These are phyloP conservation scores for Xylaria sp. DNA, from an alignment of 2,329 filamentous ascomycete species.

Conservation along the genomic window DNA sequence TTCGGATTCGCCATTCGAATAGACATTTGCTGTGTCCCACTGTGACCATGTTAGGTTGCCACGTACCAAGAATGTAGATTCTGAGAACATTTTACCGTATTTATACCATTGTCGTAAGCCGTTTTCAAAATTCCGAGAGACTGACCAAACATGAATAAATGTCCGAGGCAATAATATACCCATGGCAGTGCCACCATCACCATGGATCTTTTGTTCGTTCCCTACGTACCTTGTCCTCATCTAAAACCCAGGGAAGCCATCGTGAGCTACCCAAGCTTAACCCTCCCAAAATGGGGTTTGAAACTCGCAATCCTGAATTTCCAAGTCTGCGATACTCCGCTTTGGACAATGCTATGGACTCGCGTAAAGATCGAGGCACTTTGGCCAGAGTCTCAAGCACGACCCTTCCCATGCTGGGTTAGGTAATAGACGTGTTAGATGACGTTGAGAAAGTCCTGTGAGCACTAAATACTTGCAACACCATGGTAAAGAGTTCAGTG, in stretches of 20 bases:
- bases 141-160: constrained; percentile 7
- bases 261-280: constrained; percentile 21
- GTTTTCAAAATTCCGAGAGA: constrained; percentile 33
- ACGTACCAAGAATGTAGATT: neutral
- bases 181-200: too few relatives aligned
- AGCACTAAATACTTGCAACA: neutral
- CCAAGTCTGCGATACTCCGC: constrained; percentile 29
- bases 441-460: neutral
- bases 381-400: constrained; percentile 18
- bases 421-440: neutral
- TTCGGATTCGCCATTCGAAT: constrained; percentile 72
- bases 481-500: neutral
- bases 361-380: constrained; percentile 15
- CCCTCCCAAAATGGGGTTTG: constrained; percentile 25
- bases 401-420: constrained; percentile 14
- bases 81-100: constrained; percentile 22
- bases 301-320: constrained; percentile 20
- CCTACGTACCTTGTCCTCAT: constrained; percentile 27
- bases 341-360: constrained; percentile 17
- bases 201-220: neutral
- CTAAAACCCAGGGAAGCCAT: constrained; percentile 27
- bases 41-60: neutral
- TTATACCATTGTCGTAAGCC: constrained; percentile 37
- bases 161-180: too few relatives aligned
- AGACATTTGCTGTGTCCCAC: constrained; percentile 63